A percentile compares a stretch with the other conserved stretches of the same genome.
phyloP scores from a whole-genome alignment of 2,329 filamentous ascomycete genomes.

The Rutstroemia sp. region DNA sequence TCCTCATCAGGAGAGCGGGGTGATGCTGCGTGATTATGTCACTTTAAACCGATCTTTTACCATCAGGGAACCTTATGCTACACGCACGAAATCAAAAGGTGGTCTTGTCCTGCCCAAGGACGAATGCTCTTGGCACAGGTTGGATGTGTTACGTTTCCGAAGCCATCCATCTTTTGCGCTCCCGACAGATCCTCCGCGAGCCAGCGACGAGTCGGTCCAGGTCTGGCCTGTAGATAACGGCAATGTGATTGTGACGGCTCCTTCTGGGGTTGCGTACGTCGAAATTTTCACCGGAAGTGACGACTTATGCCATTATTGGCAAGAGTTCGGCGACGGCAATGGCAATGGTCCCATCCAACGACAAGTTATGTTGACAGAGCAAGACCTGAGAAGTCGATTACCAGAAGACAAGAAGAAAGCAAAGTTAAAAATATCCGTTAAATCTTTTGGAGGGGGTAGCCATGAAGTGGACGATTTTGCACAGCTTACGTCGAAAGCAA shows the following conservation, averaged over 20 bases:
- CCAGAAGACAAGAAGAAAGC: slow-evolving; percentile 66
- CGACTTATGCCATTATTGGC: slow-evolving; percentile 69
- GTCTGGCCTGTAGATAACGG: slow-evolving; percentile 78
- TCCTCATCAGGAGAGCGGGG: slow-evolving; percentile 80
- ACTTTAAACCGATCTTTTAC: slow-evolving; percentile 78
- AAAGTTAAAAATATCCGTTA: slow-evolving; percentile 63
- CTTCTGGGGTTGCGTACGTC: slow-evolving; percentile 76
- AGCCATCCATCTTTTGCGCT: slow-evolving; percentile 85
- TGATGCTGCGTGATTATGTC: slow-evolving; percentile 88
- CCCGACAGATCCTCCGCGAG: slow-evolving; percentile 61
- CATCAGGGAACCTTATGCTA: slow-evolving; percentile 75
- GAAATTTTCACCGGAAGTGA: slow-evolving; percentile 80
- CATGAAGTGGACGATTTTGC: slow-evolving; percentile 73
- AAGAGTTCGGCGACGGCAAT: slow-evolving; percentile 66
- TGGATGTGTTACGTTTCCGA: slow-evolving; percentile 83
- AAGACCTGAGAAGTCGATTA: slow-evolving; percentile 62
- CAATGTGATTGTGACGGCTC: slow-evolving; percentile 68
- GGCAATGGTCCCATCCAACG: slow-evolving; percentile 55
- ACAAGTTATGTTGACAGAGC: slow-evolving; percentile 68
- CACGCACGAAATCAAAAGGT: slow-evolving; percentile 76
- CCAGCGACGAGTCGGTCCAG: slow-evolving; percentile 69
- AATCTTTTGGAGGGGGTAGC: slow-evolving; percentile 67
- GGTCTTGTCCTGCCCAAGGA: slow-evolving; percentile 67
- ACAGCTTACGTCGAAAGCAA: slow-evolving; percentile 60
- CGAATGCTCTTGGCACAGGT: slow-evolving; percentile 85